A percentile compares a stretch with the other conserved stretches of the same genome.
These are phyloP conservation scores for Rhodotorula taiwanensis DNA, from an alignment of 768 basidiomycete species.

Conservation along the genomic window DNA sequence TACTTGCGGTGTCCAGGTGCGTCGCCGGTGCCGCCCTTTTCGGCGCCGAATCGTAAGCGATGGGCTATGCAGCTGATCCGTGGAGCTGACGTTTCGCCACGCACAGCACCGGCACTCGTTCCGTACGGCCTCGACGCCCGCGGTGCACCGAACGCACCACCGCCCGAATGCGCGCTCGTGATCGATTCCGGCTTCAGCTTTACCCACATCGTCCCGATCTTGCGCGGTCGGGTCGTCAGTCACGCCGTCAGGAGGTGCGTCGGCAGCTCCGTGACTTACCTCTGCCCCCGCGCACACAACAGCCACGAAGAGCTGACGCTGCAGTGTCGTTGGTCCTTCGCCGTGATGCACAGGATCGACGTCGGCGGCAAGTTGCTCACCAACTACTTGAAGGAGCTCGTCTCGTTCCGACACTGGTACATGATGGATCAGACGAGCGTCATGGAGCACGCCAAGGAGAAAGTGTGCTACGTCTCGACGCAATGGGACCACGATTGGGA, in stretches of 20 bases:
- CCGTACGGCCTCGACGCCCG: constrained; percentile 55
- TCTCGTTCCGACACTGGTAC: constrained; percentile 94
- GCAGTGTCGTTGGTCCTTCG: no score
- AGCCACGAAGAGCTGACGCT: no score
- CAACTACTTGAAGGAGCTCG: constrained; percentile 86
- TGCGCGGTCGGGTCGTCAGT: constrained; percentile 69
- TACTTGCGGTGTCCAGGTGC: constrained; percentile 75
- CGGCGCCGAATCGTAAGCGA: no score
- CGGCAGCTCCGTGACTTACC: no score
- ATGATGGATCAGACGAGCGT: constrained; percentile 97
- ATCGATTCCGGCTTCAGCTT: constrained; percentile 91
- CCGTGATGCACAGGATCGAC: constrained; percentile 59
- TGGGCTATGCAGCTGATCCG: not conserved
- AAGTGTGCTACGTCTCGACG: constrained; percentile 75
- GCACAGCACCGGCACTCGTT: constrained; percentile 69
- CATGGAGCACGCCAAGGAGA: constrained; percentile 85
- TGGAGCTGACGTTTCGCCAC: not conserved
- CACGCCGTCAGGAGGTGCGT: constrained; percentile 69
- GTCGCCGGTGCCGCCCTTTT: constrained; percentile 43
- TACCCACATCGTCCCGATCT: constrained; percentile 80
- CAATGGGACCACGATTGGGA: constrained; percentile 66
- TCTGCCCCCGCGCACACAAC: no score
- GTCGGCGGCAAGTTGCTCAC: constrained; percentile 92
- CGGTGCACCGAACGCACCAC: constrained; percentile 31
- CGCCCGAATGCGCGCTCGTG: constrained; percentile 70